phyloP scores from a whole-genome alignment of 2,329 filamentous ascomycete species.

The Graphilbum sp. region DNA sequence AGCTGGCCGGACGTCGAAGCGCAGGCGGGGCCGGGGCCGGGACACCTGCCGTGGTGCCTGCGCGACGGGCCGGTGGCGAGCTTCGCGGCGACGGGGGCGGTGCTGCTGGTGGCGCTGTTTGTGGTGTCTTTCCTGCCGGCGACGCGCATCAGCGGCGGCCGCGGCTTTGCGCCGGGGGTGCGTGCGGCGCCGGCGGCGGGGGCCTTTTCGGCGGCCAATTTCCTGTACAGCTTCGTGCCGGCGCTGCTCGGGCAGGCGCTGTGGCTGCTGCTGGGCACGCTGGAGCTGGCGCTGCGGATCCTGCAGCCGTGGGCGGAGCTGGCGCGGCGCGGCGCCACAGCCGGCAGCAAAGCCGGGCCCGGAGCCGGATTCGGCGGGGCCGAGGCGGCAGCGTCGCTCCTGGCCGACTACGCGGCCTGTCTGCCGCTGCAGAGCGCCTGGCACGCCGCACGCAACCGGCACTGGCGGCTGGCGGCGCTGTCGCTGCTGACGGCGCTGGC shows the following conservation, averaged over 20 bases:
- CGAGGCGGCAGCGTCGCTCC: slow-evolving; percentile 43
- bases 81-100: slow-evolving; percentile 42
- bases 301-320: slow-evolving; percentile 57
- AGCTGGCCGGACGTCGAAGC: not conserved
- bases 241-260: slow-evolving; percentile 49
- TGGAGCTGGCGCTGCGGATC: slow-evolving; percentile 49
- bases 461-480: slow-evolving; percentile 48
- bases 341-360: too few species aligned
- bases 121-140: slow-evolving; percentile 62
- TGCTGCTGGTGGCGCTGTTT: slow-evolving; percentile 54
- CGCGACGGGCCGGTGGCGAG: slow-evolving; percentile 47
- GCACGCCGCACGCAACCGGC: slow-evolving; percentile 40
- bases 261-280: slow-evolving; percentile 48
- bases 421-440: slow-evolving; percentile 43
- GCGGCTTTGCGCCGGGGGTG: slow-evolving; percentile 58
- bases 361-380: too few species aligned
- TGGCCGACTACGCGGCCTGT: slow-evolving; percentile 55
- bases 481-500: slow-evolving; percentile 44
- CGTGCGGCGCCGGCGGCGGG: slow-evolving; percentile 38
- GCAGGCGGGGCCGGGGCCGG: too few species aligned
- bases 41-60: slow-evolving; percentile 65
- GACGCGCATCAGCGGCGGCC: slow-evolving; percentile 51
- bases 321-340: slow-evolving; percentile 18
- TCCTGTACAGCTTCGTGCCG: slow-evolving; percentile 67
- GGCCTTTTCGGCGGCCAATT: slow-evolving; percentile 75